A percentile compares a stretch with the other conserved stretches of the same genome.
These are phyloP conservation scores for Silene noctiflora DNA, from an alignment of 179 eudicot genomes.

Conservation along the genomic window DNA sequence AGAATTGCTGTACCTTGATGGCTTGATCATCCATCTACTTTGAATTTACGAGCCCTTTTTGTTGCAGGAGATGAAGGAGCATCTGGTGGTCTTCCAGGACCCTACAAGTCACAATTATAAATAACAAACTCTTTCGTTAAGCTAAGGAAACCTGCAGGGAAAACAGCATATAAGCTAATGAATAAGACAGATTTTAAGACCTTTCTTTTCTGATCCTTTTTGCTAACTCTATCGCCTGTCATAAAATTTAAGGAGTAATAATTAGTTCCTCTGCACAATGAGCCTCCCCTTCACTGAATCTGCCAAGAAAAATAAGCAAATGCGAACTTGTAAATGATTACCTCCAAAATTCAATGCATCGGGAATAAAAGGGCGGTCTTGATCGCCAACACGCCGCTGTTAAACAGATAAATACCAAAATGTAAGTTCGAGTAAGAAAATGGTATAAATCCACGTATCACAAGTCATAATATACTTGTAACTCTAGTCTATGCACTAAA, in stretches of 20 bases:
- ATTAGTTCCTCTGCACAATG: conserved; percentile 1
- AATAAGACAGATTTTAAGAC: conserved; percentile 26
- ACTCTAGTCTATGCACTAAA: background rate
- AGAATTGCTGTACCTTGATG: background rate
- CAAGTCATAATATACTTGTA: background rate
- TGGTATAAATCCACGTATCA: background rate
- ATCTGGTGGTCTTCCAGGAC: conserved; percentile 67
- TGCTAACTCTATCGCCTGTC: conserved; percentile 76
- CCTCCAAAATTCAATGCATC: conserved; percentile 76
- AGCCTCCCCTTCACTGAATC: conserved; percentile 9
- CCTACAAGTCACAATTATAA: conserved; percentile 36
- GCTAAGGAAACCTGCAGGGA: background rate
- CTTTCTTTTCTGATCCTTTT: conserved; percentile 92
- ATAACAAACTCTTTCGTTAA: background rate
- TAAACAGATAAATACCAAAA: conserved; percentile 24
- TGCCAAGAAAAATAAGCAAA: background rate
- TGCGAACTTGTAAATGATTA: conserved; percentile 25
- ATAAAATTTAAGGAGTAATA: conserved; percentile 7
- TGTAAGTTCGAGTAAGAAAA: background rate
- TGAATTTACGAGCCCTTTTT: conserved; percentile 79
- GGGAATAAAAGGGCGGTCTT: conserved; percentile 68
- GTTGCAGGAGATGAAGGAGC: conserved; percentile 81
- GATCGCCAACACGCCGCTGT: conserved; percentile 70
- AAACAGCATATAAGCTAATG: background rate
- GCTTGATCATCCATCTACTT: conserved; percentile 52